phyloP scores from a whole-genome alignment of 2,329 filamentous ascomycete genomes.

The Penicillium expansum region DNA sequence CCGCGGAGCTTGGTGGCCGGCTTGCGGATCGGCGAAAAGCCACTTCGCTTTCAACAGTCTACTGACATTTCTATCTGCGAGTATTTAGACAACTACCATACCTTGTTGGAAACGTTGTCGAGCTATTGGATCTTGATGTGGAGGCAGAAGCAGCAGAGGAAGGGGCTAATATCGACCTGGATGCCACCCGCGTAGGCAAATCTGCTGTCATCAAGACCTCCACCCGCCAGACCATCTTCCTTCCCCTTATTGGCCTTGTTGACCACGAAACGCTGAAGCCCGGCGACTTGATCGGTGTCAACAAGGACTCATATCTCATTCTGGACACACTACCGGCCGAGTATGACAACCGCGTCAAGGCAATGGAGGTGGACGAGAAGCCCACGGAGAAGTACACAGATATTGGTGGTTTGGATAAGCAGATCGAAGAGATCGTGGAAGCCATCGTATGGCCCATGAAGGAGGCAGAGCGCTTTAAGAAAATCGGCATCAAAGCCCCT shows the following conservation, averaged over 20 bases:
- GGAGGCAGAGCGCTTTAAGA: constrained; percentile 98
- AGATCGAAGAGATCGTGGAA: constrained; percentile 98
- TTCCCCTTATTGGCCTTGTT: constrained; percentile 93
- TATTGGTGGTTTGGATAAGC: constrained; percentile 95
- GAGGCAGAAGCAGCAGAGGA: constrained; percentile 95
- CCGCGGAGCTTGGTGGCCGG: constrained; percentile 18
- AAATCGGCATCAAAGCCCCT: constrained; percentile 98
- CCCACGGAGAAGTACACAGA: constrained; percentile 98
- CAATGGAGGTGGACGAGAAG: constrained; percentile 99
- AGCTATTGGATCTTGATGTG: constrained; percentile 93
- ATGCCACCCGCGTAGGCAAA: constrained; percentile 94
- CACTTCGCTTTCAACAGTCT: background rate
- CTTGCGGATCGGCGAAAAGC: background rate
- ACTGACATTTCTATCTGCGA: constrained; percentile 12
- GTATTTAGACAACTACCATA: constrained; percentile 83
- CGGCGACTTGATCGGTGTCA: constrained; percentile 93
- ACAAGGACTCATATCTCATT: constrained; percentile 98
- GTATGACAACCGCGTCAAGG: constrained; percentile 98
- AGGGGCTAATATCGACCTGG: constrained; percentile 96
- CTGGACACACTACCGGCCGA: constrained; percentile 95
- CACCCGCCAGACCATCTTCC: constrained; percentile 96
- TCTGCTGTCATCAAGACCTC: constrained; percentile 99
- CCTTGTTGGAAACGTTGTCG: constrained; percentile 96
- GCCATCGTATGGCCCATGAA: constrained; percentile 99
- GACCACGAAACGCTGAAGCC: constrained; percentile 94